Percentiles rank a stretch among this genome's conserved stretches.
Evolutionary conservation across 1,284 basidiomycete genomes (phyloP).

Genomic region (Afroboletus lepidellus): DNA sequence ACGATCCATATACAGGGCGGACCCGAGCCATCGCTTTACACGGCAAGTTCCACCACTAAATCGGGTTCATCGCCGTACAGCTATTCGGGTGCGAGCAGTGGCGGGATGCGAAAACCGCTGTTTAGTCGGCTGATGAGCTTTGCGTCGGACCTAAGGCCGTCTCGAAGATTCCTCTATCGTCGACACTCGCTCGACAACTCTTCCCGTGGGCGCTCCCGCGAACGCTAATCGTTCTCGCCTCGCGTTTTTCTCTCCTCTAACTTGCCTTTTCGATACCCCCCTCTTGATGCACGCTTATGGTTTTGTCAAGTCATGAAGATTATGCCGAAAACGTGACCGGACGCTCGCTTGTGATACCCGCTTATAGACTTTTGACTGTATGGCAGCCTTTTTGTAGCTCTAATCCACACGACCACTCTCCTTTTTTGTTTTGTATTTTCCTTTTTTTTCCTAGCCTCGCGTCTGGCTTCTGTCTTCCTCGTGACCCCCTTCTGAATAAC

Average conservation of each 20-base stretch:
- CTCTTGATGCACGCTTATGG: slow-evolving; percentile 7
- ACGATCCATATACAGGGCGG: slow-evolving; percentile 36
- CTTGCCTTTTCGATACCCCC: not conserved
- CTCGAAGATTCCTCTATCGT: slow-evolving; percentile 36
- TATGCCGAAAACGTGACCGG: slow-evolving; percentile 11
- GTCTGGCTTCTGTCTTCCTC: slow-evolving; percentile 6
- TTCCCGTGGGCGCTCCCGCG: slow-evolving; percentile 16
- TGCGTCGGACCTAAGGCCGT: slow-evolving; percentile 39
- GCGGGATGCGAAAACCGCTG: slow-evolving; percentile 45
- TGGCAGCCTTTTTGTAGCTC: slow-evolving; percentile 24
- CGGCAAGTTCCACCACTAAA: slow-evolving; percentile 51
- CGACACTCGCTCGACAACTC: slow-evolving; percentile 43
- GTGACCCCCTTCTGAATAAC: slow-evolving; percentile 13
- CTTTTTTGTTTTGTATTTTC: slow-evolving; percentile 9
- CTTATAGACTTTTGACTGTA: slow-evolving; percentile 23
- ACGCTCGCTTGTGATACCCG: slow-evolving; percentile 15
- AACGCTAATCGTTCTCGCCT: slow-evolving; percentile 15
- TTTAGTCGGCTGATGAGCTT: slow-evolving; percentile 49
- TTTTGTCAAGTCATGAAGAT: slow-evolving; percentile 6
- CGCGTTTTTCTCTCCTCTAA: not conserved
- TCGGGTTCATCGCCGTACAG: slow-evolving; percentile 44
- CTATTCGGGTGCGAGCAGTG: slow-evolving; percentile 28
- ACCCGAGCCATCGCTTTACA: slow-evolving; percentile 47
- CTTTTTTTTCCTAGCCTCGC: not conserved
- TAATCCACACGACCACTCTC: slow-evolving; percentile 24